Evolutionary conservation across 768 basidiomycete species (phyloP), one percentile per base, ranked within the genome.

Genomic region (Phaeolepiota aurea): DNA sequence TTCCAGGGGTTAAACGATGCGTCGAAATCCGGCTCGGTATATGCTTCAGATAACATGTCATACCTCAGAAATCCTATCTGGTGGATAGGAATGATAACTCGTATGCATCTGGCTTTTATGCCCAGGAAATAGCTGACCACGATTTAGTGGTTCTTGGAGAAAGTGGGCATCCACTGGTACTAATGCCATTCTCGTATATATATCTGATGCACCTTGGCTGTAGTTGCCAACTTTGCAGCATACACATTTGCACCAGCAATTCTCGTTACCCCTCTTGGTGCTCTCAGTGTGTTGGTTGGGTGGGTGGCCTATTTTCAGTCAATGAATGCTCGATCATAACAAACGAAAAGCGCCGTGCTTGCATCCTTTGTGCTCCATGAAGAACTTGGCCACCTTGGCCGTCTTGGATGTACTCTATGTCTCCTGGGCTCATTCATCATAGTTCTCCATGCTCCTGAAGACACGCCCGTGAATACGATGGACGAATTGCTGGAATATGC

Each of bases 191-290:
- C n/a, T n/a, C 23, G 22, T 38, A 18, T 11, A 32, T 32, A 21
- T 42, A 18, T 43, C 30, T 14, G n/a, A n/a, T n/a, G n/a, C n/a
- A n/a, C n/a, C n/a, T n/a, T n/a, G n/a, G n/a, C n/a, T n/a, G n/a
- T 37, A 28, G 38, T 28, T 32, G 39, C 15, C n/a, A 23, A 40
- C 40, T 43, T 98, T 62, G 91, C 93, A 4, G 94, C 94, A 5
- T 97, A 97, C 57, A 87, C 91, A 0, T 99, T 97, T 52, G 96
- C 96, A 1, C 96, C 94, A 45, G 89, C 96, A 51, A 93, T 97
- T 55, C 71, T 99, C 42, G 92, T 99, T n/a, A 97, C 94, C 1
- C 96, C 96, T 1, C 65, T 99, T n/a, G 96, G 96, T 41, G 92
- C 94, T 15, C 70, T 96, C 32, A 93, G 89, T 57, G 96, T 99